Percentiles rank a stretch among this genome's conserved stretches.
Evolutionary conservation across 306 rosid species (phyloP).

Genomic region (Acmispon strigosus): DNA sequence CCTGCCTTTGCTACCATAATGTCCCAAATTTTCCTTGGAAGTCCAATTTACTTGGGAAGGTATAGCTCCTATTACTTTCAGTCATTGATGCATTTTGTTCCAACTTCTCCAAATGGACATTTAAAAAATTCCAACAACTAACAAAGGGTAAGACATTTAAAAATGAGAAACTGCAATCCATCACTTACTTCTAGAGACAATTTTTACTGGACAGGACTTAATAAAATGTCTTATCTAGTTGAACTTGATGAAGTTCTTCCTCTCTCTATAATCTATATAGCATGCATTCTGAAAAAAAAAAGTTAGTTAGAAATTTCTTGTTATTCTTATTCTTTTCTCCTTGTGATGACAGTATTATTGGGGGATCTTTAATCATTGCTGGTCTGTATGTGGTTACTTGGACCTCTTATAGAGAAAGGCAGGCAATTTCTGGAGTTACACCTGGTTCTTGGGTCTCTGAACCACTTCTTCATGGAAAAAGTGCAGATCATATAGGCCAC

Average conservation of each 20-base stretch:
- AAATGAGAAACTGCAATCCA: neutral
- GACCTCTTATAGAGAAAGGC: conserved; percentile 68
- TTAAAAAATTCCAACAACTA: neutral
- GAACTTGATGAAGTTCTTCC: neutral
- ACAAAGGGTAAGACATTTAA: neutral
- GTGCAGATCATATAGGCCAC: conserved; percentile 7
- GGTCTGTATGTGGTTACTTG: conserved; percentile 80
- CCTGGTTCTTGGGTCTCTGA: conserved; percentile 40
- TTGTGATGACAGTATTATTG: conserved; percentile 55
- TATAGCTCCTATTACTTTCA: conserved; percentile 27
- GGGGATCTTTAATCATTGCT: conserved; percentile 70
- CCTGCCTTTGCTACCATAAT: conserved; percentile 66
- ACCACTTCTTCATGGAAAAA: conserved; percentile 51
- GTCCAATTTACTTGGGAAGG: conserved; percentile 89
- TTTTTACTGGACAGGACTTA: neutral
- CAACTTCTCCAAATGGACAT: neutral
- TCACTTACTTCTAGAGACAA: neutral
- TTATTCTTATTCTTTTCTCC: conserved; percentile 12
- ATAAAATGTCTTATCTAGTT: neutral
- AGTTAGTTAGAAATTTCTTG: conserved; percentile 14
- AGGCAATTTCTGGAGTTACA: conserved; percentile 20
- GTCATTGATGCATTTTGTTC: neutral
- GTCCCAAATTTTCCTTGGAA: conserved; percentile 84
- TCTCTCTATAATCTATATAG: too few relatives aligned
- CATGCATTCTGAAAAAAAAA: neutral